Evolutionary conservation across 176 grass and related monocot species (phyloP).

Genomic region (Aegilops umbellulata): DNA sequence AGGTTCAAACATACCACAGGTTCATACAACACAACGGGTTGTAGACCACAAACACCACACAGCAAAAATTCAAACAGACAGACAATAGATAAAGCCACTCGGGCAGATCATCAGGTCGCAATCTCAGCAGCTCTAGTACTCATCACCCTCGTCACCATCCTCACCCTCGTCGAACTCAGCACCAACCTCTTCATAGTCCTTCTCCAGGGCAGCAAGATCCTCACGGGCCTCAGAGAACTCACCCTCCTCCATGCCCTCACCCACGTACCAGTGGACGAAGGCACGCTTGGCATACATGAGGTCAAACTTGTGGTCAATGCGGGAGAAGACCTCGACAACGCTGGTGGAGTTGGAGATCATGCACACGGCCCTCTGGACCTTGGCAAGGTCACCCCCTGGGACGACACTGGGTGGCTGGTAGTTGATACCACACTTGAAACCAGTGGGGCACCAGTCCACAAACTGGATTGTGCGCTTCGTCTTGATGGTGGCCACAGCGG

Average conservation of each 20-base stretch:
- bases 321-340: conserved; percentile 56
- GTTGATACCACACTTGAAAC: conserved; percentile 64
- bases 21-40: conserved; percentile 39
- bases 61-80: background rate
- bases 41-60: conserved; percentile 23
- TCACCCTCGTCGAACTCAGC: conserved; percentile 51
- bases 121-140: conserved; percentile 34
- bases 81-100: background rate
- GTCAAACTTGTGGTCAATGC: conserved; percentile 59
- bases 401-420: conserved; percentile 54
- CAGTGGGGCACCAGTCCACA: conserved; percentile 50
- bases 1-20: conserved; percentile 16
- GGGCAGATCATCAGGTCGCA: conserved; percentile 16
- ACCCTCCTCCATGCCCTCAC: conserved; percentile 62
- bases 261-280: conserved; percentile 59
- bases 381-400: conserved; percentile 42
- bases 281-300: conserved; percentile 63
- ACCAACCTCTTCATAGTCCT: conserved; percentile 56
- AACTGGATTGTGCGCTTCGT: conserved; percentile 68
- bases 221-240: conserved; percentile 64
- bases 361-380: conserved; percentile 60
- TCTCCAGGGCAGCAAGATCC: conserved; percentile 51
- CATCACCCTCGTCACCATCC: conserved; percentile 34
- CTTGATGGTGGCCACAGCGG: conserved; percentile 49
- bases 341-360: conserved; percentile 73